Base-by-base conservation (phyloP, 495 filamentous ascomycete genomes). In the Penicillium canariense region DNA sequence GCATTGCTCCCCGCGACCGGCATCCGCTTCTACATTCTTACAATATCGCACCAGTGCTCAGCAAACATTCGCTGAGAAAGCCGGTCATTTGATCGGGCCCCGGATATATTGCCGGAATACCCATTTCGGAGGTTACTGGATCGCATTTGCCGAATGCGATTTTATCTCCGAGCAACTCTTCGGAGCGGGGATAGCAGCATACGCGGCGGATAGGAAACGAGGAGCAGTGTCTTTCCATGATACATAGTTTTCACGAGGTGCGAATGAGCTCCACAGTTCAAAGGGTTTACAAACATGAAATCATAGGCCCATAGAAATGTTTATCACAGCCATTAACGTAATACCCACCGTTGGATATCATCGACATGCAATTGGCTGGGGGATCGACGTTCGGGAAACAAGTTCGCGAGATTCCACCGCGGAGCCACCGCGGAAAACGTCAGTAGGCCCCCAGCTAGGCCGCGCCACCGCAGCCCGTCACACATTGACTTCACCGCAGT, bases 281-380 rank as follows among this genome's bases (percentile, higher is more conserved):
- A 9, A 5, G n/a, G 11, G 38, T 18, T n/a, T 9, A 47, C 10
- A 17, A 35, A 35, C 9, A 42, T 55, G 25, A 56, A 50, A 60
- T 56, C 58, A 56, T 56, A 27, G 51, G 26, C 15, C 32, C 17
- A 34, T 18, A 32, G 23, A 12, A 26, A 20, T 43, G 53, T 35
- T n/a, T 42, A 60, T 63, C 63, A 34, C 27, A 48, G 15, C 52
- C 48, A 1, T 54, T 31, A 40, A 46, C 18, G 22, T 42, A 9
- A 35, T 51, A 50, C 56, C 63, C 63, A 62, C 58, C 52, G 54
- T 67, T 62, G 56, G 49, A 64, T 67, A 62, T 65, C 58, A 60
- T 65, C 11, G 50, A 17, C 18, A 32, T 43, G 20, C 50, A 34
- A 67, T 67, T 67, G 64, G 64, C 48, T 31, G 30, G 34, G n/a